phyloP scores from a whole-genome alignment of 306 rosid genomes.

The Ormosia semicastrata region DNA sequence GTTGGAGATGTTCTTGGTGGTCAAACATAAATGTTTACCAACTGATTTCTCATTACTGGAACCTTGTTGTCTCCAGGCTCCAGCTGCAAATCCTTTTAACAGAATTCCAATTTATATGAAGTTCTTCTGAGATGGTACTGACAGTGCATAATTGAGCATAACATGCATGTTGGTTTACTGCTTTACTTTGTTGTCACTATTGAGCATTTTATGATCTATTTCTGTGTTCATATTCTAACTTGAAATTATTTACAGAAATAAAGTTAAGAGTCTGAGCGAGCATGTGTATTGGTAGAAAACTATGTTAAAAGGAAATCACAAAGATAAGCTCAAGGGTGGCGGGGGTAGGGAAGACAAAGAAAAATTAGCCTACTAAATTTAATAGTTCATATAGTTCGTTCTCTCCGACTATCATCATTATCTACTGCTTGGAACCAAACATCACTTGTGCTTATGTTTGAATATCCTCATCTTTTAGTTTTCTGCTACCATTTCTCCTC shows the following conservation, averaged over 20 bases:
- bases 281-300: background rate
- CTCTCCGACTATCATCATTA: background rate
- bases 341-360: background rate
- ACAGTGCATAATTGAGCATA: background rate
- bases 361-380: background rate
- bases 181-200: background rate
- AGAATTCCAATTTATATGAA: background rate
- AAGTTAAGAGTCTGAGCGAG: background rate
- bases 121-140: background rate
- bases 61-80: background rate
- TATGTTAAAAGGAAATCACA: background rate
- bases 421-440: background rate
- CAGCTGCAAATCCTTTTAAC: background rate
- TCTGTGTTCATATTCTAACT: background rate
- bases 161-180: background rate
- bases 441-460: background rate
- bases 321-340: background rate
- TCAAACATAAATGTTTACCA: background rate
- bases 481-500: conserved; percentile 5
- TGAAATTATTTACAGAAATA: background rate
- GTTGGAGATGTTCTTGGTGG: background rate
- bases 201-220: background rate
- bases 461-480: background rate
- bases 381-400: background rate
- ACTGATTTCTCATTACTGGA: background rate